Evolutionary conservation across 306 rosid genomes (phyloP), one percentile per base, ranked within the genome.

Genomic region (Gynostemma pentaphyllum): DNA sequence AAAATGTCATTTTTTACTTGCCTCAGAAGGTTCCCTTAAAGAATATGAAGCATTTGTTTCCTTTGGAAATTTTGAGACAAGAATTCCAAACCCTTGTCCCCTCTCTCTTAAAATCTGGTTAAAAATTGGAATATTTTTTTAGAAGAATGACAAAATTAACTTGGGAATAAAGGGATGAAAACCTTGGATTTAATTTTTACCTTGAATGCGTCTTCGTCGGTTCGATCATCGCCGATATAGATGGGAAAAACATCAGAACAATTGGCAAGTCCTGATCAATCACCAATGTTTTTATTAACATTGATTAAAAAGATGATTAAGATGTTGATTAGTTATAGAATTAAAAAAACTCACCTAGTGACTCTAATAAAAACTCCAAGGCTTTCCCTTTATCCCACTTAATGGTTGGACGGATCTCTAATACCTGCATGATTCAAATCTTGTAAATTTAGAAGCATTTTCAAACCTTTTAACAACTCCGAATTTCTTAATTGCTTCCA

Each of bases 301-400:
- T 1, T 21, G 2, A 1, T 54, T 54, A 6, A 54, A 53, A 53
- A 27, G 40, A 11, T 51, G 48, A 40, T 36, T 50, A 14, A n/a
- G n/a, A 16, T 9, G 10, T 12, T 48, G 14, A 45, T 51, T 45
- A 65, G 30, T 55, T 67, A 4, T 39, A 47, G 56, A 56, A 68
- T 66, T 48, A 26, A 26, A 29, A 15, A 49, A 64, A 80, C 95
- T 80, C 72, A 92, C 98, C 98, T 1, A 92, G 96, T 62, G 98
- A 81, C 72, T 88, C 91, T 47, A 92, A 69, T 80, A 92, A 74
- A 82, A 88, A 92, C 45, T 92, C 98, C 40, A 92, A 81, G 24
- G 98, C 98, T 62, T 84, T 84, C 61, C 98, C 98, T 60, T 92
- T 92, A 88, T 92, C 98, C 98, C 98, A 92, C 80, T 88, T 88